A percentile compares a stretch with the other conserved stretches of the same genome.
Evolutionary conservation across 164 flowering plant genomes (phyloP).

Genomic region (Annona squamosa): DNA sequence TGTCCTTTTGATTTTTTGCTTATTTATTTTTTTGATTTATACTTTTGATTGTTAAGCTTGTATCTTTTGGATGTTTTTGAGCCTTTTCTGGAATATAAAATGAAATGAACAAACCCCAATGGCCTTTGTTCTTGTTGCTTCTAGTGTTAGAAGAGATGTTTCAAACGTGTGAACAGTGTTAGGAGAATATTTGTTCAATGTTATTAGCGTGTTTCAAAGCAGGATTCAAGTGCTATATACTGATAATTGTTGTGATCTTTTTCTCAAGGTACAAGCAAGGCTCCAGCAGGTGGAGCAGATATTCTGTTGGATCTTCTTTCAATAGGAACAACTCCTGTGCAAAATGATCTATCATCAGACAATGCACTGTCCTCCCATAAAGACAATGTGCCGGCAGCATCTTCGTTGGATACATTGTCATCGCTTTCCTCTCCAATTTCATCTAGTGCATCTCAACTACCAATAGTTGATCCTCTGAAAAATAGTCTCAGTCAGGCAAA

Average conservation of each 20-base stretch:
- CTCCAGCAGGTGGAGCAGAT: slow-evolving; percentile 68
- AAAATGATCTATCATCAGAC: slow-evolving; percentile 33
- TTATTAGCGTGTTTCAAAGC: too few relatives aligned
- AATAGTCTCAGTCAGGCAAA: slow-evolving; percentile 1
- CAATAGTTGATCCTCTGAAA: not conserved
- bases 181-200: too few relatives aligned
- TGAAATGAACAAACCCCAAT: too few relatives aligned
- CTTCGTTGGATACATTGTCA: slow-evolving; percentile 39
- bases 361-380: slow-evolving; percentile 40
- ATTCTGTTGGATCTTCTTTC: slow-evolving; percentile 79
- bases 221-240: not conserved
- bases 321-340: slow-evolving; percentile 55
- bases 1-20: too few relatives aligned
- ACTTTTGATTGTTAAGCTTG: too few relatives aligned
- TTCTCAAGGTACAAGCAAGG: slow-evolving; percentile 41
- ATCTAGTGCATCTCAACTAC: slow-evolving; percentile 19
- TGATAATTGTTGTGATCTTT: slow-evolving; percentile 11
- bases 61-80: too few relatives aligned
- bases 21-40: too few relatives aligned
- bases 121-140: too few relatives aligned
- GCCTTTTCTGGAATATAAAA: too few relatives aligned
- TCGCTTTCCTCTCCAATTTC: slow-evolving; percentile 36
- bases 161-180: too few relatives aligned
- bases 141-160: too few relatives aligned
- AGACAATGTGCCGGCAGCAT: slow-evolving; percentile 31